Base-by-base conservation (phyloP, 139 green algal species). In the Mychonastes homosphaera region DNA sequence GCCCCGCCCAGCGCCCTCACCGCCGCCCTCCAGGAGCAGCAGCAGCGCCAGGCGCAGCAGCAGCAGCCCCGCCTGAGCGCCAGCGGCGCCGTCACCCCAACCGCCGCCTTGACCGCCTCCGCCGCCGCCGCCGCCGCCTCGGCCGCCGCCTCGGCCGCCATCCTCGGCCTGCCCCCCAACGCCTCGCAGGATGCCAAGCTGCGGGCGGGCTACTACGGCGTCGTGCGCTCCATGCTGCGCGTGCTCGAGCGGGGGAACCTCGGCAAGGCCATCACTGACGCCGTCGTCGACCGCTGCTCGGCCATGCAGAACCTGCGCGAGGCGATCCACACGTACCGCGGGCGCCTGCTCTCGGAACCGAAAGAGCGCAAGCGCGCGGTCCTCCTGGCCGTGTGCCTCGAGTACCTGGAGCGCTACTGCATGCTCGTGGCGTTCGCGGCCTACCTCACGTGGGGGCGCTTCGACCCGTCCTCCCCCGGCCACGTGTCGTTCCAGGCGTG, bases 251-350 rank as follows among this genome's bases (percentile, higher is more conserved):
- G 65, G 71, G 67, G 74, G 38, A 15, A 54, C 34, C 40, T 76
- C 39, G 79, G 69, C 65, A 94, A 95, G 76, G 57, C 57, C 3
- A 65, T 84, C 34, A 69, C 95, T 51, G 89, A 97, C 64, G 36
- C 55, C 0, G 81, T 86, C 15, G 79, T 95, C 21, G 86, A 95
- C 56, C 74, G 81, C 4, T 87, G 75, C 73, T 65, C 64, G 7
- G 78, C 73, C 26, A 87, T 92, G 73, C 84, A 95, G 70, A 95
- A 95, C 69, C 74, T 95, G 67, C 69, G 87, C 0, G 87, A 94
- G 65, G 87, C 83, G 21, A 96, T 97, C 38, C 65, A 73, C 39
- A 68, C 58, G 0, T 96, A 96, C 77, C 73, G 89, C 23, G 60
- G 58, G 26, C 69, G 79, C 53, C 77, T 97, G 35, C 78, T 86